Evolutionary conservation across 805 yeast genomes (phyloP), one percentile per base, ranked within the genome.

Genomic region (Candida ovalis): DNA sequence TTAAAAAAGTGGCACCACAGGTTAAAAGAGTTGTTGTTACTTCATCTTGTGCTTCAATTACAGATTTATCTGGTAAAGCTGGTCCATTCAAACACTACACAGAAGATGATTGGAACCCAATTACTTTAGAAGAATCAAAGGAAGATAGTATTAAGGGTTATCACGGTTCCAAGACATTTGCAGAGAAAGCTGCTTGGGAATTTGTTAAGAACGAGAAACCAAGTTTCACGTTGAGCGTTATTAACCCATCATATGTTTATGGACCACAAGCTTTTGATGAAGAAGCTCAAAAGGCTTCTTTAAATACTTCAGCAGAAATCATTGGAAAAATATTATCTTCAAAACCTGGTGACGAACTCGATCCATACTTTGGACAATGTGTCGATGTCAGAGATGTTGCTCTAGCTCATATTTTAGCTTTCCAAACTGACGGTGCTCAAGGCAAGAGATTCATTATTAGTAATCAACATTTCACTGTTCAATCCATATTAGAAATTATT

Each of bases 1-100:
- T 76, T 45, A 63, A 69, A 52, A 55, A 60, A 28, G 70, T 64
- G 52, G 78, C 76, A 13, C 72, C 76, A 9, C 67, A 71, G 47
- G 73, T 77, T 28, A 69, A 71, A 44, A 68, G 73, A 40, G 75
- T 81, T 32, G 81, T 81, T n/a, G 54, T 78, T 17, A 81, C 86
- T 0, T 80, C 80, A 2, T 75, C 80, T 4, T 77, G 72, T 54
- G 80, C 80, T 6, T 77, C 81, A 2, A 65, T 80, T 42, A 50
- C 22, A 25, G 32, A 27, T 18, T 15, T n/a, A 41, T 39, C 38
- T 40, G 45, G 33, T 24, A 44, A 21, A 2, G 35, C 6, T 24
- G 21, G 18, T 4, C 52, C 53, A 4, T 40, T 40, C 32, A 38
- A 48, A 3, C 54, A 58, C 42, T 18, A 18, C 22, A 60, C 61